Conservation (phyloP, 2,329 filamentous ascomycete species). For the Sporothrix curviconia region DNA sequence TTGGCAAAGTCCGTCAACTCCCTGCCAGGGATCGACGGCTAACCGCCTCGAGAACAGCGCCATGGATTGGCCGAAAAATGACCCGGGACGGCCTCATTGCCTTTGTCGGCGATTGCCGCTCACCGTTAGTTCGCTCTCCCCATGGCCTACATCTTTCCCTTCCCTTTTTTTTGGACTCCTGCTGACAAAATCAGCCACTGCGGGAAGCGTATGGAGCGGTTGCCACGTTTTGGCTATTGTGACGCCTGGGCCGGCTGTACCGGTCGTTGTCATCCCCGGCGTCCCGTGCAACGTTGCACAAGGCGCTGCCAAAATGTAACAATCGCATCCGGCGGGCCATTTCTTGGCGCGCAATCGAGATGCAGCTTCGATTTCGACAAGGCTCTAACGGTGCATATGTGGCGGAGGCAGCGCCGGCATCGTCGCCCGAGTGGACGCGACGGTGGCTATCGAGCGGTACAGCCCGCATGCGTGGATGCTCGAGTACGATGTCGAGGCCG, state of each 20-base stretch:
- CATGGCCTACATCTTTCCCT: too few relatives aligned
- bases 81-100: slow-evolving; percentile 1
- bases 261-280: neutral
- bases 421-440: slow-evolving; percentile 3
- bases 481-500: slow-evolving; percentile 11
- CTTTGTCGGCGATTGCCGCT: slow-evolving; percentile 12
- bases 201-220: slow-evolving; percentile 8
- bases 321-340: slow-evolving; percentile 3
- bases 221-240: slow-evolving; percentile 9
- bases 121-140: slow-evolving; percentile 8
- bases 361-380: neutral
- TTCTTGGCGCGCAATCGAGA: slow-evolving; percentile 9
- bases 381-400: neutral
- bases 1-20: slow-evolving; percentile 3
- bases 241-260: slow-evolving; percentile 11
- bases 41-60: slow-evolving; percentile 4
- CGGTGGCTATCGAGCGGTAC: slow-evolving; percentile 9
- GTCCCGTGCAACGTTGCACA: neutral
- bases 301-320: slow-evolving; percentile 2
- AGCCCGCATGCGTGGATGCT: slow-evolving; percentile 8
- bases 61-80: slow-evolving; percentile 11
- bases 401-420: neutral
- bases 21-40: slow-evolving; percentile 5
- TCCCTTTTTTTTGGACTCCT: neutral
- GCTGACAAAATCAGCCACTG: slow-evolving; percentile 1